Percentiles rank a stretch among this genome's conserved stretches.
Conservation (phyloP, 2,329 filamentous ascomycete species). For the Cercospora berteroae region DNA sequence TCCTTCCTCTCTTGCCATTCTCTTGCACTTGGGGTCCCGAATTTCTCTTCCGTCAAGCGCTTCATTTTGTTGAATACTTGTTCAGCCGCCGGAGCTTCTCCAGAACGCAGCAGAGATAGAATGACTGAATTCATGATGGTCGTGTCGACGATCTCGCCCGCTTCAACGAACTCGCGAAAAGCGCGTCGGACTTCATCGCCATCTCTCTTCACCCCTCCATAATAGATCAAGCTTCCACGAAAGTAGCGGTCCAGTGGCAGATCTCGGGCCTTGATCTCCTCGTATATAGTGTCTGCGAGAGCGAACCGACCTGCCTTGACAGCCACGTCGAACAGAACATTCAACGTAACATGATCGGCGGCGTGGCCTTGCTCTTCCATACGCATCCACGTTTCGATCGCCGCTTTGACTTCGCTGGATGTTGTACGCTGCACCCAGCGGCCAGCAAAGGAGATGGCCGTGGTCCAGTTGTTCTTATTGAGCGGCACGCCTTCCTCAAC, state of each 20-base stretch:
- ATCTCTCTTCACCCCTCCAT: constrained; percentile 72
- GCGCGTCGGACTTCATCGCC: constrained; percentile 70
- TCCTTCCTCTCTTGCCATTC: constrained; percentile 45
- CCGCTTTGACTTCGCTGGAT: constrained; percentile 61
- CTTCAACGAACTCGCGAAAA: constrained; percentile 79
- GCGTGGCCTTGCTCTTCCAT: constrained; percentile 75
- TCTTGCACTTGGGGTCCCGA: constrained; percentile 33
- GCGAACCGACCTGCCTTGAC: constrained; percentile 80
- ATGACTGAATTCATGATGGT: constrained; percentile 85
- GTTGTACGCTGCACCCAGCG: constrained; percentile 63
- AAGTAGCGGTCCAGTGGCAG: constrained; percentile 74
- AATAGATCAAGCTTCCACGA: constrained; percentile 78
- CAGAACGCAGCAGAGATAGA: constrained; percentile 69
- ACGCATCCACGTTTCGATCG: constrained; percentile 77
- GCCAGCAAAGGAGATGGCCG: constrained; percentile 74
- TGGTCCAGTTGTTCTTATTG: constrained; percentile 72
- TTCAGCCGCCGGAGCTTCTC: constrained; percentile 74
- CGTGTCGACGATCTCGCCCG: constrained; percentile 85
- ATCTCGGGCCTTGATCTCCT: constrained; percentile 72
- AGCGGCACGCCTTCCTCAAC: constrained; percentile 70
- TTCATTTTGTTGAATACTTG: constrained; percentile 86
- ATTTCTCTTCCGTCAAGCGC: constrained; percentile 49
- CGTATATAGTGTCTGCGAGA: constrained; percentile 79
- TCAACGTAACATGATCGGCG: constrained; percentile 80
- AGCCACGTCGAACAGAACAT: constrained; percentile 85